These are phyloP conservation scores for Capsicum rhomboideum DNA, from an alignment of 257 asterid species.

Conservation along the genomic window DNA sequence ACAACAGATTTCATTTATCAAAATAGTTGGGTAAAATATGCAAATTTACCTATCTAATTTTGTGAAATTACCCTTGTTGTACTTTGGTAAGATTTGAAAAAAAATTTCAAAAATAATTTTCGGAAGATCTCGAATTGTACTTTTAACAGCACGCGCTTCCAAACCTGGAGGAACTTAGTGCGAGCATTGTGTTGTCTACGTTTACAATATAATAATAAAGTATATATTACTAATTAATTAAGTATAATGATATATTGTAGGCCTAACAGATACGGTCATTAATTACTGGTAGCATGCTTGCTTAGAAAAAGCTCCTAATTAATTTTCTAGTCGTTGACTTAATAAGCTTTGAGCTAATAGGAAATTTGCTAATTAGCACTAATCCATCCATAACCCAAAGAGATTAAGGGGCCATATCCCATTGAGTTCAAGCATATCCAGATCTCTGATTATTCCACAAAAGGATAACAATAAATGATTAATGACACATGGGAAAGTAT, in stretches of 20 bases:
- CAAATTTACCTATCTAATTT: no score
- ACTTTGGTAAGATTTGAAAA: no score
- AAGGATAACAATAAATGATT: not conserved
- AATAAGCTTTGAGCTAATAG: not conserved
- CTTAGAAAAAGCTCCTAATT: not conserved
- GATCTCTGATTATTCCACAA: not conserved
- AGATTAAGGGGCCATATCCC: not conserved
- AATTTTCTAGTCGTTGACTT: not conserved
- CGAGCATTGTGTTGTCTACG: no score
- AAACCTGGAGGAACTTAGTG: not conserved
- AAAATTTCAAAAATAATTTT: no score
- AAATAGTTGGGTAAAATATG: no score
- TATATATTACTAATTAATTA: no score
- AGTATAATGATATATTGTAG: not conserved
- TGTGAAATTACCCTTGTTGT: no score
- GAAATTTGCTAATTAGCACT: not conserved
- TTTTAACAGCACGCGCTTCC: no score
- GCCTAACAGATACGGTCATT: not conserved
- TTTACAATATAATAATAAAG: not conserved
- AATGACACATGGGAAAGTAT: not conserved
- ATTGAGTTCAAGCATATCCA: not conserved
- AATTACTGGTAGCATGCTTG: not conserved
- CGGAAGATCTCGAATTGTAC: not conserved
- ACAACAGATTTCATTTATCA: no score
- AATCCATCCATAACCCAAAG: not conserved